Evolutionary conservation across 805 yeast genomes (phyloP).

Genomic region (Lipomyces anomalus): DNA sequence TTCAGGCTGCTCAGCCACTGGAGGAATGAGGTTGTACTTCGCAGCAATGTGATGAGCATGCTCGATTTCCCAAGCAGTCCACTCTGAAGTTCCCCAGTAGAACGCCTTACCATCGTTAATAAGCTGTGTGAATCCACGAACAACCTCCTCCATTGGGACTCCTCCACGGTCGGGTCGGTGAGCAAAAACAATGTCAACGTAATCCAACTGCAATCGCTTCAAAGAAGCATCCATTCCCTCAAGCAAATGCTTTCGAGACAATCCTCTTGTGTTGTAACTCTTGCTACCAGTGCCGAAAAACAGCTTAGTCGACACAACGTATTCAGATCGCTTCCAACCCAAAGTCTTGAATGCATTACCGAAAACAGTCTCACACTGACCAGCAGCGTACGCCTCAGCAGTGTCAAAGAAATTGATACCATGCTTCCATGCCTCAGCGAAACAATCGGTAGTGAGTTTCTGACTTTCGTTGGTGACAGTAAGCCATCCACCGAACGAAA

Average conservation of each 20-base stretch:
- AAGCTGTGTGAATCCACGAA: conserved; percentile 32
- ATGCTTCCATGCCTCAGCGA: conserved; percentile 30
- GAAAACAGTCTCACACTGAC: conserved; percentile 30
- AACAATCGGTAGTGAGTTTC: conserved; percentile 27
- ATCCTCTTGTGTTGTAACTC: conserved; percentile 29
- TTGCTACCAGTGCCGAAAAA: conserved; percentile 30
- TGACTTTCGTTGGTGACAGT: conserved; percentile 29
- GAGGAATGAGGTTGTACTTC: conserved; percentile 31
- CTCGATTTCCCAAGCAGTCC: conserved; percentile 34
- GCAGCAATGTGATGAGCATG: conserved; percentile 33
- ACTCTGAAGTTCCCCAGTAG: conserved; percentile 35
- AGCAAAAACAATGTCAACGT: conserved; percentile 33
- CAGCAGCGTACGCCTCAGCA: conserved; percentile 30
- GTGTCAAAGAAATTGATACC: conserved; percentile 35
- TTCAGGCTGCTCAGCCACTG: conserved; percentile 32
- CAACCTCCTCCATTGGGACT: conserved; percentile 33
- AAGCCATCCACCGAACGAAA: conserved; percentile 34
- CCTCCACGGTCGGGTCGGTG: conserved; percentile 31
- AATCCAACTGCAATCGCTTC: conserved; percentile 31
- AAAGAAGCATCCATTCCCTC: conserved; percentile 31
- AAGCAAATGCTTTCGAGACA: conserved; percentile 32
- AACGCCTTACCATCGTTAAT: conserved; percentile 32
- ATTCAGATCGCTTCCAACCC: conserved; percentile 31
- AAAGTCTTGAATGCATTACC: conserved; percentile 31
- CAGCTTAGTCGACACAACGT: conserved; percentile 32